Percentiles rank a stretch among this genome's conserved stretches.
Evolutionary conservation across 2,329 filamentous ascomycete species (phyloP).

Genomic region (Monosporascus sp.): DNA sequence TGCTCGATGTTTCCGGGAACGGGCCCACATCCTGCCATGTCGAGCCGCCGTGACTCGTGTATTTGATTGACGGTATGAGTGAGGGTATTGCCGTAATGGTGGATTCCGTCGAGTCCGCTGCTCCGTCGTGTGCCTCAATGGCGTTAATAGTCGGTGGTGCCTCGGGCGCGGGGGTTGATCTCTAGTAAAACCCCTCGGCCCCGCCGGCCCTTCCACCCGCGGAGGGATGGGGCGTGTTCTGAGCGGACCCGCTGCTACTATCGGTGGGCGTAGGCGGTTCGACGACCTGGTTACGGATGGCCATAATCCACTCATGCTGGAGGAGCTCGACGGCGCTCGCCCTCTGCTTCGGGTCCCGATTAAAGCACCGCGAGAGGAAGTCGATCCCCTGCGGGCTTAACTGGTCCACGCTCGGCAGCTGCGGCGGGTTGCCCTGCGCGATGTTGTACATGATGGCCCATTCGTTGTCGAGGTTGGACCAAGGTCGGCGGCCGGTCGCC

Average conservation of each 20-base stretch:
- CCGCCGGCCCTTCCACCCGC: constrained; percentile 22
- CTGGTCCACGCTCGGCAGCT: constrained; percentile 76
- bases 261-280: constrained; percentile 61
- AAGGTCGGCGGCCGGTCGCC: constrained; percentile 89
- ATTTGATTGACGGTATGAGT: too few species aligned
- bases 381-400: constrained; percentile 80
- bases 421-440: constrained; percentile 88
- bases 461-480: constrained; percentile 95
- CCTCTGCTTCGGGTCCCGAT: constrained; percentile 72
- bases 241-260: constrained; percentile 35
- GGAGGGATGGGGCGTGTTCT: constrained; percentile 30
- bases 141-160: constrained; percentile 12
- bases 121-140: constrained; percentile 9
- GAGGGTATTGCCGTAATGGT: background rate
- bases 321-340: constrained; percentile 82
- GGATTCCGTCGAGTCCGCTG: background rate
- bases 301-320: constrained; percentile 86
- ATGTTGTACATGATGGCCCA: constrained; percentile 99
- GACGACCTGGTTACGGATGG: constrained; percentile 59
- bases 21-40: too few species aligned
- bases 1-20: background rate
- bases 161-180: constrained; percentile 11
- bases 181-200: constrained; percentile 32
- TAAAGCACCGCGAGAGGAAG: constrained; percentile 82
- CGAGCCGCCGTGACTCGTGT: too few species aligned